These are phyloP conservation scores for Haberlea rhodopensis DNA, from an alignment of 257 asterid species.

Conservation along the genomic window DNA sequence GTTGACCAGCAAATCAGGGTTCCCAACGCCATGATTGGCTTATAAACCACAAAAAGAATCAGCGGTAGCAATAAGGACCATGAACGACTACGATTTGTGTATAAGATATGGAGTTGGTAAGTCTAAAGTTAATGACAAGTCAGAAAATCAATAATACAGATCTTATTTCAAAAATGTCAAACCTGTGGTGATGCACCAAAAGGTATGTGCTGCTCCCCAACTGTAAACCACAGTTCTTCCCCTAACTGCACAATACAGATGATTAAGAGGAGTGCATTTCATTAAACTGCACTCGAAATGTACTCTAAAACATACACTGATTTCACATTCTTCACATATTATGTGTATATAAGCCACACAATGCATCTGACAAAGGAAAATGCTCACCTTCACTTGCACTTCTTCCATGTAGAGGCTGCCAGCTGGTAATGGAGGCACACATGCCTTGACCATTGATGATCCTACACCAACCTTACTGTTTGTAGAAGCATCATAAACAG, in stretches of 20 bases:
- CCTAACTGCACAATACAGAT: constrained; percentile 49
- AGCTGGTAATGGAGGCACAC: constrained; percentile 67
- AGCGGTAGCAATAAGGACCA: neutral
- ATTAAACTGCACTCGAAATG: neutral
- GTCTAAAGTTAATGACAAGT: constrained; percentile 5
- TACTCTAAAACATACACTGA: neutral
- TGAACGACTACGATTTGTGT: neutral
- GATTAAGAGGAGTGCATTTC: neutral
- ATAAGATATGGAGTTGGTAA: neutral
- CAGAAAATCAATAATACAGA: neutral
- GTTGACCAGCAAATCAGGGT: no score
- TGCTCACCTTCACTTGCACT: constrained; percentile 67
- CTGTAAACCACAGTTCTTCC: constrained; percentile 66
- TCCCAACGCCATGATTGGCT: no score
- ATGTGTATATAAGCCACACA: neutral
- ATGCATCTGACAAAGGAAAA: constrained; percentile 4
- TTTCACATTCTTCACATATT: neutral
- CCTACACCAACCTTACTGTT: constrained; percentile 78
- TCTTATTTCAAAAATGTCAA: constrained; percentile 6
- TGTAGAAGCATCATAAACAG: constrained; percentile 61
- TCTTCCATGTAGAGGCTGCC: constrained; percentile 90
- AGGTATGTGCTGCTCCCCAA: constrained; percentile 73
- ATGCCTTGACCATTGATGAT: constrained; percentile 63
- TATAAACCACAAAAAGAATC: no score
- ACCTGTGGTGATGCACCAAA: constrained; percentile 91